Percentiles rank a stretch among this genome's conserved stretches.
Evolutionary conservation across 2,329 filamentous ascomycete species (phyloP).

Genomic region (Colletotrichum ledebouriae): DNA sequence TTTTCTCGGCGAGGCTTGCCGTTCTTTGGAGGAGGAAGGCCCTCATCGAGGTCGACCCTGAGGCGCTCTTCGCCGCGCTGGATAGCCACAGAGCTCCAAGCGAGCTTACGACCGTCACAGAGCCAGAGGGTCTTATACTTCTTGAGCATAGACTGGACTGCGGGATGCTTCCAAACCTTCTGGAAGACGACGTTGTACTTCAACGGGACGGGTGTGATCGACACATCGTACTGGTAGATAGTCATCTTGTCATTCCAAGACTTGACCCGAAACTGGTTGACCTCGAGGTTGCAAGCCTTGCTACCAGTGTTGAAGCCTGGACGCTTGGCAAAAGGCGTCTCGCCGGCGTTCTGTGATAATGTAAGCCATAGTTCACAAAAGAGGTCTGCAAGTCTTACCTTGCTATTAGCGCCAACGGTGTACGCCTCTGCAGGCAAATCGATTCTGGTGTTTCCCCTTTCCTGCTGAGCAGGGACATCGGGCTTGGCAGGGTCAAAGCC

Average conservation of each 20-base stretch:
- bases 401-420: slow-evolving; percentile 41
- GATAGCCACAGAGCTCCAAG: slow-evolving; percentile 69
- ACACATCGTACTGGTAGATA: slow-evolving; percentile 88
- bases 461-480: slow-evolving; percentile 43
- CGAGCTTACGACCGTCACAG: slow-evolving; percentile 86
- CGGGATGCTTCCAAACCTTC: slow-evolving; percentile 80
- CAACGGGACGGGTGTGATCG: slow-evolving; percentile 72
- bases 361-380: no score
- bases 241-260: slow-evolving; percentile 68
- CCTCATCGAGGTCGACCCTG: slow-evolving; percentile 79
- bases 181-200: slow-evolving; percentile 75
- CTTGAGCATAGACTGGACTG: slow-evolving; percentile 68
- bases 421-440: slow-evolving; percentile 73
- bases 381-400: slow-evolving; percentile 30
- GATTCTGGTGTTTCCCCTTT: slow-evolving; percentile 60
- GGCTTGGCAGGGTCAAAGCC: slow-evolving; percentile 61
- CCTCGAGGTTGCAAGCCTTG: slow-evolving; percentile 64
- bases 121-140: slow-evolving; percentile 70
- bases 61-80: slow-evolving; percentile 66
- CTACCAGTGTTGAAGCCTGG: slow-evolving; percentile 71
- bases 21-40: slow-evolving; percentile 59
- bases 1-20: slow-evolving; percentile 55
- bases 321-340: slow-evolving; percentile 58
- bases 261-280: slow-evolving; percentile 83
- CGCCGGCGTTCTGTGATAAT: slow-evolving; percentile 39